Evolutionary conservation across 306 rosid genomes (phyloP), one percentile per base, ranked within the genome.

Genomic region (Prunus davidiana): DNA sequence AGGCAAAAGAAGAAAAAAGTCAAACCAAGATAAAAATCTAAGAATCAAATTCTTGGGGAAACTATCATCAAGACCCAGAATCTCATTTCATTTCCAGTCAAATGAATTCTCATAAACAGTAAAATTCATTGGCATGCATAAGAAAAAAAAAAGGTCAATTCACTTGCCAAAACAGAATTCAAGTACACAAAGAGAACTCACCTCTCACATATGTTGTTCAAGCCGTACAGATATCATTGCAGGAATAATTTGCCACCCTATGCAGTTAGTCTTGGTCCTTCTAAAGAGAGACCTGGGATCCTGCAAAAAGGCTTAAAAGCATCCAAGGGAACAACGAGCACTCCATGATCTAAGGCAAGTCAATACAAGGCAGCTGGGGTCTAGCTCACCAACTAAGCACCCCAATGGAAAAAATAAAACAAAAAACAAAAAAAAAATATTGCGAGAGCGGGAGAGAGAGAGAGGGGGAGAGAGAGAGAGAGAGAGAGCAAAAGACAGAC

Each of bases 321-420:
- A 69, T 77, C 74, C 62, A 62, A 68, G 50, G 67, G 81, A 58
- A 80, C 41, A 73, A 76, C 79, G 79, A 84, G 86, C 82, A 32
- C 46, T 50, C 82, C 89, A 85, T 81, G 84, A 81, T 81, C 84
- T 62, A 38, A 78, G 79, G 83, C 74, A 78, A 72, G 86, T 80
- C 87, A 78, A 77, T 47, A 75, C 55, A 22, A 27, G 83, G 87
- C 91, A 85, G 89, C 91, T 83, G 77, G 75, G 78, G 78, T 83
- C 80, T 65, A 72, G 89, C 73, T 81, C 80, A 87, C 81, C 88
- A 88, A 85, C 87, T 83, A 27, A 66, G 41, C 73, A 46, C 65
- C 76, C 71, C 86, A 76, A 64, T 4, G 58, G 25, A 11, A 14
- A 30, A 25, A 11, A 27, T 24, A 1, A 60, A 77, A 72, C 2